phyloP scores from a whole-genome alignment of 768 basidiomycete genomes.

The Macrocybe gigantea region DNA sequence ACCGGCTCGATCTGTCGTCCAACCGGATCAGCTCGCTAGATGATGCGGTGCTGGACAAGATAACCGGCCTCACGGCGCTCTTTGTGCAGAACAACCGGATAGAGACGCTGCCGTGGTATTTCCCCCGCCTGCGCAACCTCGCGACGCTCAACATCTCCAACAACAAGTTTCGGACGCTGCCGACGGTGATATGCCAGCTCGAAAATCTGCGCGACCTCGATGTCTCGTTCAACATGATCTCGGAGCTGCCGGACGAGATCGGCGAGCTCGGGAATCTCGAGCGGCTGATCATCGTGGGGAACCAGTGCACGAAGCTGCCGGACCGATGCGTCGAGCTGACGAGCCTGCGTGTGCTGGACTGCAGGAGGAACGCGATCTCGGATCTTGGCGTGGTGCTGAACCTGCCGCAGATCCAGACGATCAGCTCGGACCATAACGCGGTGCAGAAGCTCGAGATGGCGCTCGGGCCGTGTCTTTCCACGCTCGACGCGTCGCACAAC shows the following conservation, averaged over 20 bases:
- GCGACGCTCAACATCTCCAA: slow-evolving; percentile 89
- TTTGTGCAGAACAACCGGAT: slow-evolving; percentile 89
- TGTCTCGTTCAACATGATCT: slow-evolving; percentile 89
- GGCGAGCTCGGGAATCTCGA: slow-evolving; percentile 65
- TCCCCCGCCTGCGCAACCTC: slow-evolving; percentile 66
- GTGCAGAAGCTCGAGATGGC: slow-evolving; percentile 78
- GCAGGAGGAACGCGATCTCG: slow-evolving; percentile 75
- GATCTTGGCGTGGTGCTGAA: slow-evolving; percentile 67
- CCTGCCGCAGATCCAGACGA: slow-evolving; percentile 60
- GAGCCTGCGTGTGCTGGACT: slow-evolving; percentile 70
- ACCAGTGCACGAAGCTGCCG: slow-evolving; percentile 72
- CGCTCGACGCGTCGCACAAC: slow-evolving; percentile 78
- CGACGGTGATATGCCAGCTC: slow-evolving; percentile 70
- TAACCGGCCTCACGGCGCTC: slow-evolving; percentile 62
- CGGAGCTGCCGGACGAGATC: slow-evolving; percentile 75
- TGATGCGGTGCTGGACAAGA: slow-evolving; percentile 75
- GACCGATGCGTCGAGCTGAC: slow-evolving; percentile 47
- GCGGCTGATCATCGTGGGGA: slow-evolving; percentile 78
- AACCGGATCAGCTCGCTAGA: slow-evolving; percentile 90
- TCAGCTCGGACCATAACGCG: slow-evolving; percentile 80
- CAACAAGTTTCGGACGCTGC: slow-evolving; percentile 82
- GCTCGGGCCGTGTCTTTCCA: slow-evolving; percentile 58
- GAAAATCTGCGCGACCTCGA: slow-evolving; percentile 78
- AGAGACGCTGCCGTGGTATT: slow-evolving; percentile 80
- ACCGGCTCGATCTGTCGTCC: slow-evolving; percentile 82